These are phyloP conservation scores for Phytophthora citricola DNA, from an alignment of 352 stramenopile species.

Conservation along the genomic window DNA sequence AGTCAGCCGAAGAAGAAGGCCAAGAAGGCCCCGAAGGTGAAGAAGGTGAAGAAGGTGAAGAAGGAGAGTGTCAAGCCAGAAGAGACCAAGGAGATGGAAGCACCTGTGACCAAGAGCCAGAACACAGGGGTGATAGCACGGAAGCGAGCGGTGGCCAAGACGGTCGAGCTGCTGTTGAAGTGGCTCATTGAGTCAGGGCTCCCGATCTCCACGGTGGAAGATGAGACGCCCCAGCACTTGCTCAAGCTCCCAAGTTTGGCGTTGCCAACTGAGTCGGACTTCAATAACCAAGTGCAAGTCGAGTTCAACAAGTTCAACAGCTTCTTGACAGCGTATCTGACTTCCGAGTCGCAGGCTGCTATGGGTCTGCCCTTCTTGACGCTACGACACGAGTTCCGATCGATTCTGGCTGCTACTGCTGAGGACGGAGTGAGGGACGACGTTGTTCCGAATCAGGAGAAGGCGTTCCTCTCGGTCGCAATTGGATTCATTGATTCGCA, in stretches of 20 bases:
- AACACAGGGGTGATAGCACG: not conserved
- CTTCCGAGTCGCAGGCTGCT: conserved; percentile 24
- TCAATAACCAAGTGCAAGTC: conserved; percentile 24
- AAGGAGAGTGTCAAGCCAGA: conserved; percentile 10
- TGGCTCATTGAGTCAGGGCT: conserved; percentile 43
- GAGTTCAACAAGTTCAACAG: conserved; percentile 36
- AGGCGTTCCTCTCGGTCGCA: conserved; percentile 24
- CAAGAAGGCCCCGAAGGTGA: too few relatives aligned
- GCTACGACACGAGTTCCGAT: conserved; percentile 26
- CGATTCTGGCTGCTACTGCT: conserved; percentile 1
- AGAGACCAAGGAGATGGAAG: conserved; percentile 3
- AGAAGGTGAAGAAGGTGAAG: conserved; percentile 16
- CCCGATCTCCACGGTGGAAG: conserved; percentile 21
- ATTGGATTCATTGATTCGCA: conserved; percentile 42
- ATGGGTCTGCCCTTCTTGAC: conserved; percentile 34
- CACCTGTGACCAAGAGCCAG: not conserved
- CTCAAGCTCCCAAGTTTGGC: conserved; percentile 11
- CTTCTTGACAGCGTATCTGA: conserved; percentile 30
- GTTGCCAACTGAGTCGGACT: conserved; percentile 13
- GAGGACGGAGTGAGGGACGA: conserved; percentile 4
- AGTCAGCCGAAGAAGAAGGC: conserved; percentile 13
- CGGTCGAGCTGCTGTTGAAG: conserved; percentile 22
- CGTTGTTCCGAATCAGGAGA: conserved; percentile 9
- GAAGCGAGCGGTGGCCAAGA: conserved; percentile 15
- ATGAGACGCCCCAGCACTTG: conserved; percentile 30